These are phyloP conservation scores for Trypanosoma caninum DNA, from an alignment of 208 protist genomes.

Conservation along the genomic window DNA sequence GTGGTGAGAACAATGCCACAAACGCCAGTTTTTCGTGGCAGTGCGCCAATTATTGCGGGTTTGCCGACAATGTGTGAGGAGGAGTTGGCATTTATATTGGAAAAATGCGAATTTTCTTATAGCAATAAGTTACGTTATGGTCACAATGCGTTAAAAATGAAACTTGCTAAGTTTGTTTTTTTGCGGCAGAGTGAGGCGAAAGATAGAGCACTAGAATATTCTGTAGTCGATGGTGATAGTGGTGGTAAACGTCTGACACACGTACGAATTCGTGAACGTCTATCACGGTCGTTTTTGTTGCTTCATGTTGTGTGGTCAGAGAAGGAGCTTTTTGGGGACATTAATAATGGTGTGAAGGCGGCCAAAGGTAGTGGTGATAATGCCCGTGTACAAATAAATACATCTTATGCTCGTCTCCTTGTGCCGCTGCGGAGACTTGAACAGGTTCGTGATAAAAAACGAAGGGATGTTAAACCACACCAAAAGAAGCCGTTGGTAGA, in stretches of 20 bases:
- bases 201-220: neutral
- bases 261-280: slow-evolving; percentile 11
- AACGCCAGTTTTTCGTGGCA: slow-evolving; percentile 7
- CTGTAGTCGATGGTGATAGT: neutral
- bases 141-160: slow-evolving; percentile 4
- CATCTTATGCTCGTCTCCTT: slow-evolving; percentile 19
- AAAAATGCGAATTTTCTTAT: slow-evolving; percentile 4
- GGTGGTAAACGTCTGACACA: neutral
- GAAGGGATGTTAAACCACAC: neutral
- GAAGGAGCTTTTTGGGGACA: neutral
- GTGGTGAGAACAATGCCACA: neutral
- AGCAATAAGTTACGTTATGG: slow-evolving; percentile 1
- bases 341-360: neutral
- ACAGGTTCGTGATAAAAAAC: slow-evolving; percentile 9
- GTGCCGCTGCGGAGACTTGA: slow-evolving; percentile 15
- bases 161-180: neutral
- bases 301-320: slow-evolving; percentile 14
- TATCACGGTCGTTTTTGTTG: slow-evolving; percentile 9
- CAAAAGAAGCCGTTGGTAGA: neutral
- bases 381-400: slow-evolving; percentile 14
- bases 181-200: neutral
- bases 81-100: neutral
- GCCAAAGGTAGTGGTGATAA: neutral
- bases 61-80: neutral
- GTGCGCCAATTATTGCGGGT: slow-evolving; percentile 1